These are phyloP conservation scores for Crithidia sp. DNA, from an alignment of 208 protist genomes.

Conservation along the genomic window DNA sequence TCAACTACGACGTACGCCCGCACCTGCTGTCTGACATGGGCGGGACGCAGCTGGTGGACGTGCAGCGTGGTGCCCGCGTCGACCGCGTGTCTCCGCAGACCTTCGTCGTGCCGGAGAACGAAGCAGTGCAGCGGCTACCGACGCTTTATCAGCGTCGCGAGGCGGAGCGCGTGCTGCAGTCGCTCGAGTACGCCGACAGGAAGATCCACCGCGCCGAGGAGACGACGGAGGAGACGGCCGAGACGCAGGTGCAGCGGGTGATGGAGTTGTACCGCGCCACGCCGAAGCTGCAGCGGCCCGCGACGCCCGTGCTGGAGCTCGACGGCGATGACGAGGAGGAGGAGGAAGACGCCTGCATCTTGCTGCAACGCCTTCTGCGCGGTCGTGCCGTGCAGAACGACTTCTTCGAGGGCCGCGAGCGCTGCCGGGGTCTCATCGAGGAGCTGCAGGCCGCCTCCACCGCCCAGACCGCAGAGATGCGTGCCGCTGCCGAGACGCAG, in stretches of 20 bases:
- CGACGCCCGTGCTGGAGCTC: constrained; percentile 89
- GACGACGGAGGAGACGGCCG: constrained; percentile 1
- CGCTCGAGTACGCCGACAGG: constrained; percentile 78
- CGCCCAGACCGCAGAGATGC: constrained; percentile 77
- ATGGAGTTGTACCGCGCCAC: constrained; percentile 90
- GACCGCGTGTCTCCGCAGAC: constrained; percentile 47
- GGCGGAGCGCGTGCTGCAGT: constrained; percentile 78
- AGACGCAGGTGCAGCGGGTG: constrained; percentile 47
- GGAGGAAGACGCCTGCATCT: constrained; percentile 80
- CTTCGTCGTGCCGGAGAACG: constrained; percentile 73
- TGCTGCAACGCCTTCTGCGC: constrained; percentile 91
- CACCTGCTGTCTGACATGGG: constrained; percentile 62
- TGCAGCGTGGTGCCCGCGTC: constrained; percentile 45
- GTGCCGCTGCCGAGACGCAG: constrained; percentile 35
- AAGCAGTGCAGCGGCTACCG: constrained; percentile 65
- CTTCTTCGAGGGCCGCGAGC: constrained; percentile 94
- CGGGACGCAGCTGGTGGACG: constrained; percentile 73
- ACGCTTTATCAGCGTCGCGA: constrained; percentile 85
- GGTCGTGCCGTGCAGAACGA: constrained; percentile 93
- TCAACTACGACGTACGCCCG: constrained; percentile 88
- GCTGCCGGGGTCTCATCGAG: constrained; percentile 91
- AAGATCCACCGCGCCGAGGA: constrained; percentile 55
- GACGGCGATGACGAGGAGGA: constrained; percentile 87
- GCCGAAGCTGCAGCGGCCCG: constrained; percentile 86
- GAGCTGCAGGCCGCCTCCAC: constrained; percentile 92